Conservation (phyloP, 2,329 filamentous ascomycete genomes). For the Nannizzia gypsea region DNA sequence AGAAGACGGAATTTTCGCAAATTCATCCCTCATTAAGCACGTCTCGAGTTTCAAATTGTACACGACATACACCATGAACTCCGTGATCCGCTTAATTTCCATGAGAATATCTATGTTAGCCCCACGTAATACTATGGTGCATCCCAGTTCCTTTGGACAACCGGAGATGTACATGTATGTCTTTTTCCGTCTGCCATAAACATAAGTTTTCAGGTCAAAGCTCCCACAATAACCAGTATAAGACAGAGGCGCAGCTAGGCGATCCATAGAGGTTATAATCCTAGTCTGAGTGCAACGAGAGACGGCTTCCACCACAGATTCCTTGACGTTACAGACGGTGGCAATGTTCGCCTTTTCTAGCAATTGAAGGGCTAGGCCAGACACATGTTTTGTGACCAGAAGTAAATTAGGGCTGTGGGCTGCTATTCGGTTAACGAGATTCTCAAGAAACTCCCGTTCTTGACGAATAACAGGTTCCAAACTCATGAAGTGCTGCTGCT, state of each 20-base stretch:
- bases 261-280: slow-evolving; percentile 90
- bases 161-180: slow-evolving; percentile 94
- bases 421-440: slow-evolving; percentile 82
- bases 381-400: slow-evolving; percentile 85
- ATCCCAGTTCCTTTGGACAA: slow-evolving; percentile 78
- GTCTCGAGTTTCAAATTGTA: slow-evolving; percentile 96
- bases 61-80: slow-evolving; percentile 98
- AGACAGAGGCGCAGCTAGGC: slow-evolving; percentile 64
- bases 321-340: slow-evolving; percentile 92
- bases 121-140: slow-evolving; percentile 84
- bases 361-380: slow-evolving; percentile 78
- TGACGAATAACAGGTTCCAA: slow-evolving; percentile 92
- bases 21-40: slow-evolving; percentile 84
- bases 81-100: slow-evolving; percentile 82
- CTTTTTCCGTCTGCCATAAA: slow-evolving; percentile 74
- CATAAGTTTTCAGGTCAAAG: slow-evolving; percentile 92
- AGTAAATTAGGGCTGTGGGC: slow-evolving; percentile 74
- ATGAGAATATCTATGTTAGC: slow-evolving; percentile 58
- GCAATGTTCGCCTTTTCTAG: slow-evolving; percentile 80
- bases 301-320: slow-evolving; percentile 88
- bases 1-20: slow-evolving; percentile 58
- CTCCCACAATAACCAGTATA: slow-evolving; percentile 69
- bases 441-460: slow-evolving; percentile 83
- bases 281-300: slow-evolving; percentile 83
- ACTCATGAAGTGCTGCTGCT: slow-evolving; percentile 94